These are phyloP conservation scores for Hemisphaericaspora xylanilytica DNA, from an alignment of 1,139 yeast species.

Conservation along the genomic window DNA sequence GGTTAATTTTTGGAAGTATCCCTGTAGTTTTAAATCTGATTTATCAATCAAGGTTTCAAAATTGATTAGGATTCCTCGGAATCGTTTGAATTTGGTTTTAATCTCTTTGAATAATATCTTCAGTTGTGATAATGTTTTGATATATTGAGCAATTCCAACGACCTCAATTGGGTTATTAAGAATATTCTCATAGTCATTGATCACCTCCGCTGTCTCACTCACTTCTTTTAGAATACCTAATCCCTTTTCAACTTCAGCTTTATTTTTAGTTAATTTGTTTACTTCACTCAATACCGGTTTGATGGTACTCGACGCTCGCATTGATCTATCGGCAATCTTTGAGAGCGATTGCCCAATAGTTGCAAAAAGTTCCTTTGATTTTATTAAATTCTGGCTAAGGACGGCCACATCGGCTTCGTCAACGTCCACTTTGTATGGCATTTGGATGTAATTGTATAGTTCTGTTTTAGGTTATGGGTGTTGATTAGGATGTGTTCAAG, in stretches of 20 bases:
- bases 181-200: slow-evolving; percentile 51
- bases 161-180: slow-evolving; percentile 38
- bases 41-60: slow-evolving; percentile 46
- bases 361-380: slow-evolving; percentile 56
- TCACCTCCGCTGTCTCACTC: slow-evolving; percentile 60
- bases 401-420: slow-evolving; percentile 88
- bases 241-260: slow-evolving; percentile 60
- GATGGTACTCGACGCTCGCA: slow-evolving; percentile 61
- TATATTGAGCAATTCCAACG: slow-evolving; percentile 38
- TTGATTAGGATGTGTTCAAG: neutral
- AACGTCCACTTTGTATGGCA: slow-evolving; percentile 43
- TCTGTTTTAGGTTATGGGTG: neutral
- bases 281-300: slow-evolving; percentile 71
- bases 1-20: slow-evolving; percentile 25
- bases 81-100: slow-evolving; percentile 40
- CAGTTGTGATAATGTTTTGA: slow-evolving; percentile 36
- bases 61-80: slow-evolving; percentile 49
- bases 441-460: slow-evolving; percentile 4
- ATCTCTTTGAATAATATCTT: slow-evolving; percentile 34
- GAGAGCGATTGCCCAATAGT: slow-evolving; percentile 56
- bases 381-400: slow-evolving; percentile 66
- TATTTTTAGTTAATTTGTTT: slow-evolving; percentile 52
- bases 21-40: slow-evolving; percentile 43
- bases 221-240: slow-evolving; percentile 60
- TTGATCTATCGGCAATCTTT: slow-evolving; percentile 56